phyloP scores from a whole-genome alignment of 2,329 filamentous ascomycete species.

The Fusarium continuum region DNA sequence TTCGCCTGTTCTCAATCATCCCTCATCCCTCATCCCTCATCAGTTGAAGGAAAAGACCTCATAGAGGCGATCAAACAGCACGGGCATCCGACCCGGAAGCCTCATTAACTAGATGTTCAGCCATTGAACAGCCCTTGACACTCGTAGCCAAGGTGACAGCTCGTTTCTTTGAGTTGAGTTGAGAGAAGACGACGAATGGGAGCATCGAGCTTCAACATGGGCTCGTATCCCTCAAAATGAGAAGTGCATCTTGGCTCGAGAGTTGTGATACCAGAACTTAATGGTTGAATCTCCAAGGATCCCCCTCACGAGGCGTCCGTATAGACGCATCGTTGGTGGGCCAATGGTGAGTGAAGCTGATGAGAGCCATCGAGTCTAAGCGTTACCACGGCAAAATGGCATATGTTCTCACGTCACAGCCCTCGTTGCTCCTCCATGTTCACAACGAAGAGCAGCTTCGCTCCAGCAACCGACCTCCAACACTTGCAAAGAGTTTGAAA shows the following conservation, averaged over 20 bases:
- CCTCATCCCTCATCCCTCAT: no score
- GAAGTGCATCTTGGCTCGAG: background rate
- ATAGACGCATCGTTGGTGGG: background rate
- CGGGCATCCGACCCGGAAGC: no score
- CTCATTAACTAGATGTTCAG: background rate
- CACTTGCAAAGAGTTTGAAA: background rate
- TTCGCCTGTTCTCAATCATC: no score
- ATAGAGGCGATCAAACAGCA: no score
- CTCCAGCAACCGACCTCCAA: background rate
- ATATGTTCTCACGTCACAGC: background rate
- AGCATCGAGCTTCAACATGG: no score
- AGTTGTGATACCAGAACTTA: background rate
- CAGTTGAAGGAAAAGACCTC: no score
- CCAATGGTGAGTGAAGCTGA: background rate
- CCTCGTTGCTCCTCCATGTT: background rate
- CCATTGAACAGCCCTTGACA: background rate
- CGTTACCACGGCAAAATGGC: background rate
- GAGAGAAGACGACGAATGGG: background rate
- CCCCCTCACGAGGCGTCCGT: constrained; percentile 15
- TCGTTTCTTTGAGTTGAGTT: background rate
- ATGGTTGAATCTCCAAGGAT: background rate
- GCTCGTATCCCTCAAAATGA: background rate
- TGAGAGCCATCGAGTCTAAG: background rate
- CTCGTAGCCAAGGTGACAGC: no score
- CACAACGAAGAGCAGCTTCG: background rate